Base-by-base conservation (phyloP, 2,329 filamentous ascomycete species). In the Alternaria dauci region DNA sequence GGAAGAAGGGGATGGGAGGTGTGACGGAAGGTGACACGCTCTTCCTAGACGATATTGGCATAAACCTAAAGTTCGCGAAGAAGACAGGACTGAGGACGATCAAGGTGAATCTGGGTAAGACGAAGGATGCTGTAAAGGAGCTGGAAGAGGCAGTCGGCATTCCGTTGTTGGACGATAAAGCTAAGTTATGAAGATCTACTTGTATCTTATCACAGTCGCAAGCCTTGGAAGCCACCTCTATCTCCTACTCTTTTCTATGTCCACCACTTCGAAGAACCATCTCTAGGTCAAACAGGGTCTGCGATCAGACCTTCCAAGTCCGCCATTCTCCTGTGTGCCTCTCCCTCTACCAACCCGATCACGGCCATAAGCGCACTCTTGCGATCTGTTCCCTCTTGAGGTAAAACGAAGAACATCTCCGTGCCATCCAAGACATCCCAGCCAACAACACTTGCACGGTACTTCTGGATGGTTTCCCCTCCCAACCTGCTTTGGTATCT, bases 11-110 rank as follows among this genome's bases (percentile, higher is more conserved):
- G 4, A 78, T 76, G 16, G 78, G 81, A 6, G 81, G 84, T 0
- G 82, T 96, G 8, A 77, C 81, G 57, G 81, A 90, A 0, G 81
- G 81, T 0, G 92, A 97, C 56, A 83, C 97, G 44, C 80, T 96
- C 5, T 99, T 99, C 76, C 80, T 97, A 51, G 95, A 97, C 76
- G 94, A 97, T 71, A 97, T 99, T 76, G 95, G 95, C 2, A 89
- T 94, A 79, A 99, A 99, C 76, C 78, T 98, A 59, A 95, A 94
- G 82, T 89, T 86, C 44, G 95, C 89, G 1, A 91, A 85, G 78
- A 85, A 84, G 50, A 81, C 88, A 23, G 94, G 94, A 0, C 89
- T 98, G 77, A 80, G 85, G 57, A 98, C 94, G 0, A 86, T 98
- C 66, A 97, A 94, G 79, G 95, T 98, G 1, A 82, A 86, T 8